phyloP scores from a whole-genome alignment of 345 rosid species.

The Nephelium lappaceum region DNA sequence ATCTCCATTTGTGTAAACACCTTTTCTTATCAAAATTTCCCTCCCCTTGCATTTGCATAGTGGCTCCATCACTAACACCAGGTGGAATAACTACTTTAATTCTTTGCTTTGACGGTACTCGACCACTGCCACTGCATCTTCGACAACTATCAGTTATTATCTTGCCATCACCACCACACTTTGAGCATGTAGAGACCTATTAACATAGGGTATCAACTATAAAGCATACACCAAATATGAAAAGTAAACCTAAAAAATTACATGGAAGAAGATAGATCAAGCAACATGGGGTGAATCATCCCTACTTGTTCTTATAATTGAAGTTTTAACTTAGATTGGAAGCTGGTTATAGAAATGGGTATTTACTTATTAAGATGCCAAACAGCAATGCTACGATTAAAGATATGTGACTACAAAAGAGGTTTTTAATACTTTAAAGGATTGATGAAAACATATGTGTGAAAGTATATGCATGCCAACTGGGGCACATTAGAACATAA shows the following conservation, averaged over 20 bases:
- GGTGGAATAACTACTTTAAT: slow-evolving; percentile 69
- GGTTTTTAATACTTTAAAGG: neutral
- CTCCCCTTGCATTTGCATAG: slow-evolving; percentile 66
- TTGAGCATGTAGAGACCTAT: slow-evolving; percentile 86
- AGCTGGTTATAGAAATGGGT: neutral
- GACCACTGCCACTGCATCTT: slow-evolving; percentile 67
- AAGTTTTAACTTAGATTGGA: neutral
- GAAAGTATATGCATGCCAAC: neutral
- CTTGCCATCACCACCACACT: slow-evolving; percentile 81
- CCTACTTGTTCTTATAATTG: neutral
- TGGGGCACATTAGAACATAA: neutral
- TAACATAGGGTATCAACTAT: slow-evolving; percentile 34
- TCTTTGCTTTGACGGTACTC: slow-evolving; percentile 52
- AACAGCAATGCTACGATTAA: neutral
- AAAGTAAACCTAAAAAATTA: slow-evolving; percentile 19
- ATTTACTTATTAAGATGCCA: neutral
- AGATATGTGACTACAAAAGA: neutral
- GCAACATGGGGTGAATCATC: neutral
- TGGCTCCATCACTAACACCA: slow-evolving; percentile 79
- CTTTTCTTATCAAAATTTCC: slow-evolving; percentile 74
- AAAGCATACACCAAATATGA: slow-evolving; percentile 17
- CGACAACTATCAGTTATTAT: slow-evolving; percentile 72
- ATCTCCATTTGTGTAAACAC: slow-evolving; percentile 32
- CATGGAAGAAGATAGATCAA: slow-evolving; percentile 8
- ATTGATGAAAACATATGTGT: neutral